Percentiles rank a stretch among this genome's conserved stretches.
Evolutionary conservation across 441 rosid species (phyloP).

Genomic region (Erodium texanum): DNA sequence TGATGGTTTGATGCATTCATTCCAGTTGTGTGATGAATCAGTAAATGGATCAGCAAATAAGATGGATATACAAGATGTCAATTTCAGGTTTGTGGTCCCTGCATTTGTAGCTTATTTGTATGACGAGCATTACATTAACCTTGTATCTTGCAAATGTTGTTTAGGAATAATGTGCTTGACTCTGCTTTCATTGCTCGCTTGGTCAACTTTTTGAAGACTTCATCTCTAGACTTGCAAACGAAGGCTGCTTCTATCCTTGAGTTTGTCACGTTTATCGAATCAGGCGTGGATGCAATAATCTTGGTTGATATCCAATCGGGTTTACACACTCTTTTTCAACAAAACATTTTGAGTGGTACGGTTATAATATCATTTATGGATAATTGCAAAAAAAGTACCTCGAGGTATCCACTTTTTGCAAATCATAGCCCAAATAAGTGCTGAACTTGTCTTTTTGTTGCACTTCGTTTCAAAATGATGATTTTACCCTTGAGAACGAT

Average conservation of each 20-base stretch:
- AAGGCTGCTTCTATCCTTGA: conserved; percentile 64
- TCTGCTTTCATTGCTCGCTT: conserved; percentile 42
- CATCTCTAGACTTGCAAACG: conserved; percentile 47
- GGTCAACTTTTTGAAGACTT: conserved; percentile 47
- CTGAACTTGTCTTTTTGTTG: no score
- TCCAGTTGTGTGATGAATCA: conserved; percentile 49
- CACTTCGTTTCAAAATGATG: not conserved
- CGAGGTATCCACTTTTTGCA: no score
- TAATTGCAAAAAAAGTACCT: no score
- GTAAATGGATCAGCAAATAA: conserved; percentile 23
- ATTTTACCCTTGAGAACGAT: no score
- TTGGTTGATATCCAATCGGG: conserved; percentile 46
- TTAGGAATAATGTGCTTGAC: conserved; percentile 45
- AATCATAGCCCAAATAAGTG: no score
- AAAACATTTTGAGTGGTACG: conserved; percentile 48
- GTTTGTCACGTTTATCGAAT: conserved; percentile 34
- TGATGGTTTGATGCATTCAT: not conserved
- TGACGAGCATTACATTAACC: conserved; percentile 12
- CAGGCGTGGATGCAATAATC: conserved; percentile 36
- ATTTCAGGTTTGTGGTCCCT: not conserved
- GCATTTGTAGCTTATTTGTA: not conserved
- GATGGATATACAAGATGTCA: not conserved
- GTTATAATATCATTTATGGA: not conserved
- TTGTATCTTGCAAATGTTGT: conserved; percentile 17
- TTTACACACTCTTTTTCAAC: conserved; percentile 47